These are phyloP conservation scores for Triticum turgidum DNA, from an alignment of 176 grass and related monocot genomes.

Conservation along the genomic window DNA sequence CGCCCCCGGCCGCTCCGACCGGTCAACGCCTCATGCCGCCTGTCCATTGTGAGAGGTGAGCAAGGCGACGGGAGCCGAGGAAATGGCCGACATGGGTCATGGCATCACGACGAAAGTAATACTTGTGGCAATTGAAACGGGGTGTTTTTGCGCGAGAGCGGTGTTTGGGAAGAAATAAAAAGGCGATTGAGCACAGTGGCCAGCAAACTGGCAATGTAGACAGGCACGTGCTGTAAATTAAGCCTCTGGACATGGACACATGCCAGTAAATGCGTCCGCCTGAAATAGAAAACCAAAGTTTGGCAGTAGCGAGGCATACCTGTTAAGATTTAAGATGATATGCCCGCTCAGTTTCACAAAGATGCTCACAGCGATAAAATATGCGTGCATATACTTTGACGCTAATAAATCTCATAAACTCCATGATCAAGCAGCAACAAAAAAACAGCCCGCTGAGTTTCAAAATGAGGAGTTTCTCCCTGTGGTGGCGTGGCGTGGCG, in stretches of 20 bases:
- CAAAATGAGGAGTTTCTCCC: not conserved
- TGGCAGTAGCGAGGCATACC: not conserved
- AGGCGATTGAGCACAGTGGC: not conserved
- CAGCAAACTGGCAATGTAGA: conserved; percentile 28
- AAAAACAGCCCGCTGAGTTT: not conserved
- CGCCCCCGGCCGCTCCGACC: not conserved
- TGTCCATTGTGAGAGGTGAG: conserved; percentile 32
- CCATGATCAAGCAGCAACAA: not conserved
- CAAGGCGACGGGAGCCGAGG: not conserved
- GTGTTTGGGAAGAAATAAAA: not conserved
- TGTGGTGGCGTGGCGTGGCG: too few relatives aligned
- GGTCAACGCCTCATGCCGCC: conserved; percentile 16
- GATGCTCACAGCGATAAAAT: too few relatives aligned
- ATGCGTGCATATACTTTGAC: too few relatives aligned
- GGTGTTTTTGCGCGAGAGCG: not conserved
- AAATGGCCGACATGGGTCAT: conserved; percentile 20
- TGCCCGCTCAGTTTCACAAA: too few relatives aligned
- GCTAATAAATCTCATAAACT: not conserved
- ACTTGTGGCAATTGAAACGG: not conserved
- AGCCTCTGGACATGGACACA: conserved; percentile 20
- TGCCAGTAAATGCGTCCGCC: conserved; percentile 1
- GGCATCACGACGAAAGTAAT: conserved; percentile 7
- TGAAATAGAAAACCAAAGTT: conserved; percentile 31
- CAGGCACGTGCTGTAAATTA: conserved; percentile 34
- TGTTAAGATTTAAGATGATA: too few relatives aligned